These are phyloP conservation scores for Trichosporon ovoides DNA, from an alignment of 1,284 basidiomycete species.

Conservation along the genomic window DNA sequence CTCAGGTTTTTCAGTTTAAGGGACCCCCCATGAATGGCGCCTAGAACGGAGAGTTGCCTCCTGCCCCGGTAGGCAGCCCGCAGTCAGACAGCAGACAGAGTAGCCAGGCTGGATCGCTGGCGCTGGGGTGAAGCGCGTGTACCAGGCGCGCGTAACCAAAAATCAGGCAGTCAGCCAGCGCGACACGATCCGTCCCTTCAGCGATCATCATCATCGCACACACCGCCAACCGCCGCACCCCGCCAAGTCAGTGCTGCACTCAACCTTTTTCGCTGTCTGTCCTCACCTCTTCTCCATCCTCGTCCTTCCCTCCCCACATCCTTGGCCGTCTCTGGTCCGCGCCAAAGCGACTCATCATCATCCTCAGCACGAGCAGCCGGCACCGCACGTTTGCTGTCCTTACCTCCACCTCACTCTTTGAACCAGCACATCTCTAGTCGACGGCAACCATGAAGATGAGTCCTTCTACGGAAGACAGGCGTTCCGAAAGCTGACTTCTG, in stretches of 20 bases:
- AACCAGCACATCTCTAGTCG: slow-evolving; percentile 5
- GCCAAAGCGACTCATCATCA: neutral
- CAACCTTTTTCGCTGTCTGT: neutral
- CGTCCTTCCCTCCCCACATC: neutral
- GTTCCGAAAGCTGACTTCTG: slow-evolving; percentile 11
- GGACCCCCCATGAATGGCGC: slow-evolving; percentile 3
- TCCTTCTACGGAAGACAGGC: slow-evolving; percentile 12
- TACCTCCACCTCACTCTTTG: neutral
- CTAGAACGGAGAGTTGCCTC: neutral
- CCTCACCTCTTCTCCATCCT: neutral
- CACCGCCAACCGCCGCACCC: neutral
- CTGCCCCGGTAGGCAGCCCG: neutral
- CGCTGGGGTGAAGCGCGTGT: neutral
- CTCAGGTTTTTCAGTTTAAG: slow-evolving; percentile 6
- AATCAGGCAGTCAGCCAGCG: slow-evolving; percentile 1
- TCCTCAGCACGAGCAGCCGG: neutral
- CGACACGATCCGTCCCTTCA: neutral
- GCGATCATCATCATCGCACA: slow-evolving; percentile 2
- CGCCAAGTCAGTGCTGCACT: neutral
- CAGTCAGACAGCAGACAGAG: neutral
- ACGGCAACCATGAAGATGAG: slow-evolving; percentile 42
- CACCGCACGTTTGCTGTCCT: slow-evolving; percentile 1
- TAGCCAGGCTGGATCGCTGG: neutral
- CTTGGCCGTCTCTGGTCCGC: neutral
- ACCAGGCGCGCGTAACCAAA: slow-evolving; percentile 3